phyloP scores from a whole-genome alignment of 176 grass and related monocot genomes.

The Oryza longistaminata region DNA sequence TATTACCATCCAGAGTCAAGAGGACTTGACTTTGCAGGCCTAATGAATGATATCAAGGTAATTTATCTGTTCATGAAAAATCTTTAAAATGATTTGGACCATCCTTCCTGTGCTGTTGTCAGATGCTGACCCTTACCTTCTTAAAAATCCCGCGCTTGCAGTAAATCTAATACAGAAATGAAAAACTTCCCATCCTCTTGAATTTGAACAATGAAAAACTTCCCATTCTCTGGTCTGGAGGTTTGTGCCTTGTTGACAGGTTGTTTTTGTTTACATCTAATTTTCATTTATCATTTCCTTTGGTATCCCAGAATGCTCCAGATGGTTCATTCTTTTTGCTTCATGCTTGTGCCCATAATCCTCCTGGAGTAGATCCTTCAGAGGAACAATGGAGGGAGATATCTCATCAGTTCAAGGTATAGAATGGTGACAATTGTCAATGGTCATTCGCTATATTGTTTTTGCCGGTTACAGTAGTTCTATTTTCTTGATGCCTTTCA shows the following conservation, averaged over 20 bases:
- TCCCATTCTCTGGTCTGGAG: neutral
- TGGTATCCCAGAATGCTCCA: conserved; percentile 76
- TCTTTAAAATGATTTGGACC: neutral
- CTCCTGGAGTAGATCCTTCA: conserved; percentile 93
- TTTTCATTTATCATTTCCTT: neutral
- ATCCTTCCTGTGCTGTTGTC: neutral
- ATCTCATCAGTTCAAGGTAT: conserved; percentile 87
- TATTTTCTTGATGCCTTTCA: conserved; percentile 29
- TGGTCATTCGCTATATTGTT: neutral
- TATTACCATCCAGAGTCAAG: conserved; percentile 84
- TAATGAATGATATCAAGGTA: conserved; percentile 97
- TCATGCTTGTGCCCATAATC: conserved; percentile 98
- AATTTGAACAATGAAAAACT: conserved; percentile 8
- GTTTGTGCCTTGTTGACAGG: neutral
- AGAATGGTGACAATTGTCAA: neutral
- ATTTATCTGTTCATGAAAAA: neutral
- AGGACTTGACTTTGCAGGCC: conserved; percentile 81
- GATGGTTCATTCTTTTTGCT: conserved; percentile 96
- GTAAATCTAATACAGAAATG: neutral
- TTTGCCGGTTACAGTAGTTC: neutral
- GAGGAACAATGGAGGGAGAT: conserved; percentile 99
- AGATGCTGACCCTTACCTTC: neutral
- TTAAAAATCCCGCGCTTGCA: neutral
- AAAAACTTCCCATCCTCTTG: neutral
- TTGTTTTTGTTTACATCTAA: conserved; percentile 1